These are phyloP conservation scores for Naegleria fowleri DNA, from an alignment of 208 protist genomes.

Conservation along the genomic window DNA sequence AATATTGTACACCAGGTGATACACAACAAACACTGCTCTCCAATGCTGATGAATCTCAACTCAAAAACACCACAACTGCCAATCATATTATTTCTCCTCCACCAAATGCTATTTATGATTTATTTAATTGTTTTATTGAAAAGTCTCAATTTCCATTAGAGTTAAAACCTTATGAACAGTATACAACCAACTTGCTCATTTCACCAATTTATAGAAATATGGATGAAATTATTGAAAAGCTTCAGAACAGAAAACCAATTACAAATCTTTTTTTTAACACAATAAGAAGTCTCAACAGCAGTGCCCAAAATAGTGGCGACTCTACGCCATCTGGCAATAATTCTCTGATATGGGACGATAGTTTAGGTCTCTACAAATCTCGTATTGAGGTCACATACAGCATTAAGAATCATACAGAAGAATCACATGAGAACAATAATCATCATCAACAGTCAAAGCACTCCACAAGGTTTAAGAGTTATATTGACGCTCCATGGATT, in stretches of 20 bases:
- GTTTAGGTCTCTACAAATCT: not conserved
- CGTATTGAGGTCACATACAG: not conserved
- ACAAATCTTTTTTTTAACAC: not conserved
- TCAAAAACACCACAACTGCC: not conserved
- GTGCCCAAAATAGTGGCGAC: not conserved
- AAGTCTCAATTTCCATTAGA: not conserved
- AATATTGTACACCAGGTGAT: not conserved
- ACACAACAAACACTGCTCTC: not conserved
- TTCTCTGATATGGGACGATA: not conserved
- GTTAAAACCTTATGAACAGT: slow-evolving; percentile 9
- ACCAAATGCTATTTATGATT: not conserved
- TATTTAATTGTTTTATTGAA: not conserved
- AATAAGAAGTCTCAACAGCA: not conserved
- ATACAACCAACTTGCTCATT: not conserved
- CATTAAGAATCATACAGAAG: not conserved
- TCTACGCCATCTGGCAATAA: not conserved
- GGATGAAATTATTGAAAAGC: not conserved
- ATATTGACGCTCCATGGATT: not conserved
- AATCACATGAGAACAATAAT: not conserved
- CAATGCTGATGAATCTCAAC: not conserved
- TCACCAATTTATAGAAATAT: not conserved
- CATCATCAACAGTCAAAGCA: not conserved
- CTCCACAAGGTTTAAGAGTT: not conserved
- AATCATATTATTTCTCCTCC: not conserved
- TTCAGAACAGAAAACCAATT: not conserved